A percentile compares a stretch with the other conserved stretches of the same genome.
These are phyloP conservation scores for Apiospora arundinis DNA, from an alignment of 2,329 filamentous ascomycete species.

Conservation along the genomic window DNA sequence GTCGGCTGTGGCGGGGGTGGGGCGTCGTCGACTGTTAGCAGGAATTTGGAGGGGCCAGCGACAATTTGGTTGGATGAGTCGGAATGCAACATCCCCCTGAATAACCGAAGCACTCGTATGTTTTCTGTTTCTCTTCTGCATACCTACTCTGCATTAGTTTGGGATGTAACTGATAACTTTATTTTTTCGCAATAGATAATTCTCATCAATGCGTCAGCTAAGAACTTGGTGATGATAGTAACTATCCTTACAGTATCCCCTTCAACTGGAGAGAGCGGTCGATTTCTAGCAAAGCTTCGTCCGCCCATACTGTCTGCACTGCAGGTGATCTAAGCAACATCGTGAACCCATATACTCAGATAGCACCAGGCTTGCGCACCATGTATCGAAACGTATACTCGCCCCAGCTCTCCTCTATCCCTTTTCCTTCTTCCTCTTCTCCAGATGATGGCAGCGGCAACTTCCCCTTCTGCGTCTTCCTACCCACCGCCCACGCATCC, in stretches of 20 bases:
- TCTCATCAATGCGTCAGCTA: too few species aligned
- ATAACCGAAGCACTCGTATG: background rate
- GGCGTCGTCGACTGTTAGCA: background rate
- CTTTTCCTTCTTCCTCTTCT: background rate
- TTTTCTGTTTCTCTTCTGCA: too few species aligned
- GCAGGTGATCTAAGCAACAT: background rate
- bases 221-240: too few species aligned
- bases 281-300: too few species aligned
- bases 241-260: too few species aligned
- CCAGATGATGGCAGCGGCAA: too few species aligned
- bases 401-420: constrained; percentile 5
- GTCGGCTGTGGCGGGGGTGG: background rate
- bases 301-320: background rate
- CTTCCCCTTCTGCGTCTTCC: background rate
- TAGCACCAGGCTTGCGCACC: constrained; percentile 16
- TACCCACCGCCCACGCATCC: constrained; percentile 23
- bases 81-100: background rate
- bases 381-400: constrained; percentile 21
- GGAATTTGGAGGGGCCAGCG: background rate
- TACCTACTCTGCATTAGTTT: too few species aligned
- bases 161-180: too few species aligned
- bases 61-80: background rate
- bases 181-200: too few species aligned
- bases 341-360: background rate
- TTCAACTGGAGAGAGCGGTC: too few species aligned